Evolutionary conservation across 305 asterid species (phyloP), one percentile per base, ranked within the genome.

Genomic region (Galium porrigens): DNA sequence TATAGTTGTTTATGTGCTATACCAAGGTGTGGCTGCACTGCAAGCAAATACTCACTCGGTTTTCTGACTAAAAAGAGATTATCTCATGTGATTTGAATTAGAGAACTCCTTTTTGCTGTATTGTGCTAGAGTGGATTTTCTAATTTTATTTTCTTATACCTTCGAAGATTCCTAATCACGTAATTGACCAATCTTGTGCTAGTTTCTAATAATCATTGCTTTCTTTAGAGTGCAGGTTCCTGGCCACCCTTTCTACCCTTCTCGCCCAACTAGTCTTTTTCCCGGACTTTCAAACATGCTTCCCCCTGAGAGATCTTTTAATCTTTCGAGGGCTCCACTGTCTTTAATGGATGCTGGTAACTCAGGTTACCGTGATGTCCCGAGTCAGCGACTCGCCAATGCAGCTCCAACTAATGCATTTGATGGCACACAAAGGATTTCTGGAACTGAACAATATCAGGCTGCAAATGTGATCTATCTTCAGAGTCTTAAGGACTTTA

Each of bases 401-500:
- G 66, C 46, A 56, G 71, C 61, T 64, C 51, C 65, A 58, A 72
- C 74, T 66, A 63, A 70, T 53, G 41, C 78, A 53, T 67, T 69
- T 65, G 81, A 68, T 75, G 74, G 72, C 58, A 75, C 75, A 67
- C 72, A 53, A 32, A 71, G 68, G 64, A 68, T 64, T 63, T 67
- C 76, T 69, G 81, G 74, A 58, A 58, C 72, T 62, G 65, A 75
- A 72, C 32, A 72, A 66, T 73, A 73, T 20, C 79, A 60, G 72
- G 74, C 71, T 71, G 80, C 85, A 46, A 75, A 76, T 65, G 72
- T 72, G 72, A 55, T 86, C 71, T 94, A 86, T 66, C 83, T 94
- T 52, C 84, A 86, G 71, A 68, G 69, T 60, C 94, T 94, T 67
- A 76, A 74, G 73, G 95, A 87, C 34, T 84, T 83, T 73, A 79